Evolutionary conservation across 441 rosid genomes (phyloP), one percentile per base, ranked within the genome.

Genomic region (Gossypium trilobum): DNA sequence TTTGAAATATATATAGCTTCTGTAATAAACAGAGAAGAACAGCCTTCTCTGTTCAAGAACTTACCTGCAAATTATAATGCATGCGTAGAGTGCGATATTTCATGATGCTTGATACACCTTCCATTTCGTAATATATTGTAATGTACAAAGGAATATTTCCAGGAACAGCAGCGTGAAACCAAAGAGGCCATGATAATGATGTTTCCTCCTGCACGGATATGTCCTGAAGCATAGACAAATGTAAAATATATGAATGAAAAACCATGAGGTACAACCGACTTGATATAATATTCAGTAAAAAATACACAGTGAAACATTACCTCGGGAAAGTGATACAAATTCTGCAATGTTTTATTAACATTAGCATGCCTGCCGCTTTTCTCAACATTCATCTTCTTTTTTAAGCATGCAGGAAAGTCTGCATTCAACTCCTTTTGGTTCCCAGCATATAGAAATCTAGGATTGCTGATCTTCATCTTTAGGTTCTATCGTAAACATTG

Each of bases 151-250:
- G 86, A 71, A 87, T 75, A 44, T 80, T 84, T 85, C 97, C 99
- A 71, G 97, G 93, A 74, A 80, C 81, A 79, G 99, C 92, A 85
- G 99, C 97, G 69, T 87, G 98, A 82, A 92, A 79, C 99, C 98
- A 92, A 61, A 95, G 86, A 77, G 99, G 93, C 99, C 99, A 95
- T 57, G 74, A 75, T 59, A 95, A 81, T 62, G 95, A 85, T 77
- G 75, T 79, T 57, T 80, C 90, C 60, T 86, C 85, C 78, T 82
- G 84, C 63, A 89, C 70, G 68, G 83, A 76, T 73, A 80, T 74
- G 77, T 85, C 92, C 99, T 95, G 90, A 81, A 78, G 72, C 67
- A 76, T 61, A 73, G 66, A 76, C 2, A 66, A 56, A 59, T 67
- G 70, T 60, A 71, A 82, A 73, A 71, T 51, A 61, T 71, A 65